A percentile compares a stretch with the other conserved stretches of the same genome.
phyloP scores from a whole-genome alignment of 352 stramenopile genomes.

The Globisporangium ultimum region DNA sequence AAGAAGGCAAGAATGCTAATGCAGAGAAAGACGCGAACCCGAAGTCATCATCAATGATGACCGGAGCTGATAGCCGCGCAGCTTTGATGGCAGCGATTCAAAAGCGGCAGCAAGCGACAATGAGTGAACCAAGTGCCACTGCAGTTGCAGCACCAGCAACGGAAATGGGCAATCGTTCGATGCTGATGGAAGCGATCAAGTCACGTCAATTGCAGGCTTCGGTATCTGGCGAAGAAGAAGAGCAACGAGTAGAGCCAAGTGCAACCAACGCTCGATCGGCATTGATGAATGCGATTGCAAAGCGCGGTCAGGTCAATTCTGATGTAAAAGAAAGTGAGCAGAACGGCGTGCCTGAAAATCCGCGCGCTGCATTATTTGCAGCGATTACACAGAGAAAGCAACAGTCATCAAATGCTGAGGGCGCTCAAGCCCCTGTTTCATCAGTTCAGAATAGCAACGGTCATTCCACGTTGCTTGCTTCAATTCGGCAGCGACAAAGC shows the following conservation, averaged over 20 bases:
- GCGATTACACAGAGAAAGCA: conserved; percentile 14
- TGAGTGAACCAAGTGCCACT: no score
- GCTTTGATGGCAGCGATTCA: conserved; percentile 16
- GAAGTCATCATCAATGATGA: neutral
- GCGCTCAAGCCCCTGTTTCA: neutral
- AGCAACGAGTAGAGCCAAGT: neutral
- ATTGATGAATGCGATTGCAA: conserved; percentile 7
- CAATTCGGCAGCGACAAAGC: conserved; percentile 1
- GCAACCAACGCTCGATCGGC: conserved; percentile 10
- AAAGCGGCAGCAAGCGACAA: conserved; percentile 1
- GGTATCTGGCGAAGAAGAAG: neutral
- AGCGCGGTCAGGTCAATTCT: neutral
- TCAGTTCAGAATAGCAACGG: neutral
- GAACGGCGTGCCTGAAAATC: conserved; percentile 1
- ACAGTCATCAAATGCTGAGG: neutral
- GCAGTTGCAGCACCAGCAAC: no score
- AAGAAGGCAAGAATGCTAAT: neutral
- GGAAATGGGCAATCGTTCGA: neutral
- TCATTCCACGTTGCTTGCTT: conserved; percentile 1
- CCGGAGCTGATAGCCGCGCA: neutral
- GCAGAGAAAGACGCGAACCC: neutral
- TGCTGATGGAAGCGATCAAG: conserved; percentile 6
- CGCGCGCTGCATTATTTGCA: conserved; percentile 14
- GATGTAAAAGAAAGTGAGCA: neutral
- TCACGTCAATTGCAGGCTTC: neutral